Conservation (phyloP, 1,139 yeast genomes). For the Groenewaldozyma sp. region DNA sequence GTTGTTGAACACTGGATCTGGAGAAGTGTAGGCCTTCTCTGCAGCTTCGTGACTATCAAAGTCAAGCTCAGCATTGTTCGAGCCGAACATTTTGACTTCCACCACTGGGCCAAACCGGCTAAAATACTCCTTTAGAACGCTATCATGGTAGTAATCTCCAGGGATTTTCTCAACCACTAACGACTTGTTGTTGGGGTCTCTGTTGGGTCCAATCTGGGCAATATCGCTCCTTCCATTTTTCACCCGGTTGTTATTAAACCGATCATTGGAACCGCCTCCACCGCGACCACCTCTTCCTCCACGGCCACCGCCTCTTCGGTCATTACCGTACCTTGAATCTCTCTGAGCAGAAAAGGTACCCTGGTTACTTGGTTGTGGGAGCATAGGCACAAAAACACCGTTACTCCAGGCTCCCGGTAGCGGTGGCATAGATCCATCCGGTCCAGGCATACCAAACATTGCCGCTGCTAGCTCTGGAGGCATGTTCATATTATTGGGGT, state of each 20-base stretch:
- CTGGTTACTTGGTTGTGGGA: slow-evolving; percentile 18
- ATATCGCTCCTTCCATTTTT: slow-evolving; percentile 8
- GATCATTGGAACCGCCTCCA: slow-evolving; percentile 5
- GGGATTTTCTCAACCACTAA: slow-evolving; percentile 39
- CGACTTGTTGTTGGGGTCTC: slow-evolving; percentile 17
- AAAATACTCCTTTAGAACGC: slow-evolving; percentile 30
- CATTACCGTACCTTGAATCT: slow-evolving; percentile 1
- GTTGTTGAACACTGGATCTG: slow-evolving; percentile 40
- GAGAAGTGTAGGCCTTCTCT: slow-evolving; percentile 35
- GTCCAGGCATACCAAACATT: not conserved
- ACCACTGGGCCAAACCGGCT: slow-evolving; percentile 34
- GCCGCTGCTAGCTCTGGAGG: not conserved
- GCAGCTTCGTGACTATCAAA: slow-evolving; percentile 34
- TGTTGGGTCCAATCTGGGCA: slow-evolving; percentile 13
- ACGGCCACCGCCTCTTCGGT: not conserved
- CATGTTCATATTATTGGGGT: not conserved
- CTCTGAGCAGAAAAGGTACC: slow-evolving; percentile 19
- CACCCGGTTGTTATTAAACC: slow-evolving; percentile 1
- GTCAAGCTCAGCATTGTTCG: slow-evolving; percentile 32
- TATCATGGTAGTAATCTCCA: slow-evolving; percentile 32
- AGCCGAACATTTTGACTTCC: slow-evolving; percentile 25
- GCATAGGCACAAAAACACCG: slow-evolving; percentile 20
- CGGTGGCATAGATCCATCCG: slow-evolving; percentile 1
- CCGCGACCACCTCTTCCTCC: slow-evolving; percentile 5
- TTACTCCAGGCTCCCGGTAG: slow-evolving; percentile 18